Conservation (phyloP, 257 asterid species). For the Hygrophila difformis region DNA sequence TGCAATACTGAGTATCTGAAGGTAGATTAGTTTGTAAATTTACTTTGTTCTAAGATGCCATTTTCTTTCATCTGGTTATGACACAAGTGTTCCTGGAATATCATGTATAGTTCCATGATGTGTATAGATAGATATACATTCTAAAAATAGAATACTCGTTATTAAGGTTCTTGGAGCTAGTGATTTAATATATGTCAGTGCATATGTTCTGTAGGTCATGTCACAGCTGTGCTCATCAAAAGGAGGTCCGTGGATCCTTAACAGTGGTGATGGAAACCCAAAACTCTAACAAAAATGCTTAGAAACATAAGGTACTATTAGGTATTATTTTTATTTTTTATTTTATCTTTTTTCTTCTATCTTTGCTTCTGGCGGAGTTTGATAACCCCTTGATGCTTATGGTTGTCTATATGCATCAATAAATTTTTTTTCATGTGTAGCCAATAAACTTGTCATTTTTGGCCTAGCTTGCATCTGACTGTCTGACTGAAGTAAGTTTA, state of each 20-base stretch:
- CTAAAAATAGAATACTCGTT: neutral
- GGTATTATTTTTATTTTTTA: too few species aligned
- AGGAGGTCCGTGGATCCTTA: slow-evolving; percentile 58
- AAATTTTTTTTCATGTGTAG: too few species aligned
- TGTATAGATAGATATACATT: neutral
- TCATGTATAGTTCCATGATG: neutral
- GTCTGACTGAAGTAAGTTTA: too few species aligned
- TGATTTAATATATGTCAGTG: neutral
- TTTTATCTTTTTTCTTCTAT: too few species aligned
- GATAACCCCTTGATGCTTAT: too few species aligned
- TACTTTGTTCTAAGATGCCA: neutral
- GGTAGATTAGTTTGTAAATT: slow-evolving; percentile 32
- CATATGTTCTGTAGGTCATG: slow-evolving; percentile 62
- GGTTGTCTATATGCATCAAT: too few species aligned
- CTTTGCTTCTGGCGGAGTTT: too few species aligned
- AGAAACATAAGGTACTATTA: too few species aligned
- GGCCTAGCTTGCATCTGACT: too few species aligned
- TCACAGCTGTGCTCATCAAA: slow-evolving; percentile 53
- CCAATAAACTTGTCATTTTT: too few species aligned
- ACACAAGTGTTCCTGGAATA: neutral
- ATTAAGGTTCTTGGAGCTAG: neutral
- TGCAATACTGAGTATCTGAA: slow-evolving; percentile 40
- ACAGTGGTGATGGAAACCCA: slow-evolving; percentile 41
- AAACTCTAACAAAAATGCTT: too few species aligned
- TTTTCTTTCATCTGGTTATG: neutral